A percentile compares a stretch with the other conserved stretches of the same genome.
These are phyloP conservation scores for Pyrenophora seminiperda DNA, from an alignment of 2,329 filamentous ascomycete species.

Conservation along the genomic window DNA sequence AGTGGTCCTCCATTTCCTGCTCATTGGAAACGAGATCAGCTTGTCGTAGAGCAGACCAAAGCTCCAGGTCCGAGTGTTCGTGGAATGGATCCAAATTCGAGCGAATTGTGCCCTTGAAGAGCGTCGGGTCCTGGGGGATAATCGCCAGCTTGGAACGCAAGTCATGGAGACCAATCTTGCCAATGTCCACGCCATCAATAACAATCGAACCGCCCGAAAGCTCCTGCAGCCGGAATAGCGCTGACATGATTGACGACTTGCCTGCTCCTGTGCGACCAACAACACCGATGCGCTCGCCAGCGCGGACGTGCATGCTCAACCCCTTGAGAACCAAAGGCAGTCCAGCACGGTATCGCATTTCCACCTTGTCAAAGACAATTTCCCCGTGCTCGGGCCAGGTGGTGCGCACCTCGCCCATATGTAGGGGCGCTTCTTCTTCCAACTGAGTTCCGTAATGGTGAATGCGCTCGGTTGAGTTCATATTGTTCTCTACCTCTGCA, in stretches of 20 bases:
- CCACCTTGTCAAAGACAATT: constrained; percentile 57
- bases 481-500: constrained; percentile 95
- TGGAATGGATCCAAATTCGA: constrained; percentile 81
- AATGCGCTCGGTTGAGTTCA: constrained; percentile 93
- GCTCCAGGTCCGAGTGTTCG: constrained; percentile 75
- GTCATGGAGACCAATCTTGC: constrained; percentile 74
- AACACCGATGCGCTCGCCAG: constrained; percentile 80
- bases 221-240: constrained; percentile 72
- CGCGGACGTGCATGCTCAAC: constrained; percentile 68
- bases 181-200: constrained; percentile 63
- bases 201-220: constrained; percentile 54
- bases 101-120: constrained; percentile 80
- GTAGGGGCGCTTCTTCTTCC: constrained; percentile 85
- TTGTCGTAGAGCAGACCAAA: constrained; percentile 79
- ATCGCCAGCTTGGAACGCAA: constrained; percentile 77
- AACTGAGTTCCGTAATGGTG: constrained; percentile 87
- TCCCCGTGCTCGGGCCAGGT: constrained; percentile 88
- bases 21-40: constrained; percentile 69
- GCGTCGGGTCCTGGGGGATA: constrained; percentile 82
- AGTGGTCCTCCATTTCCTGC: constrained; percentile 51
- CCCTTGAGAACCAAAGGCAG: constrained; percentile 57
- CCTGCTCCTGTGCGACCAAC: constrained; percentile 82
- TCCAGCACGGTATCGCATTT: constrained; percentile 59
- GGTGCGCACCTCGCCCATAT: constrained; percentile 70
- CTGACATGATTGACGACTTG: constrained; percentile 83